A percentile compares a stretch with the other conserved stretches of the same genome.
Evolutionary conservation across 306 rosid species (phyloP).

Genomic region (Senna tora): DNA sequence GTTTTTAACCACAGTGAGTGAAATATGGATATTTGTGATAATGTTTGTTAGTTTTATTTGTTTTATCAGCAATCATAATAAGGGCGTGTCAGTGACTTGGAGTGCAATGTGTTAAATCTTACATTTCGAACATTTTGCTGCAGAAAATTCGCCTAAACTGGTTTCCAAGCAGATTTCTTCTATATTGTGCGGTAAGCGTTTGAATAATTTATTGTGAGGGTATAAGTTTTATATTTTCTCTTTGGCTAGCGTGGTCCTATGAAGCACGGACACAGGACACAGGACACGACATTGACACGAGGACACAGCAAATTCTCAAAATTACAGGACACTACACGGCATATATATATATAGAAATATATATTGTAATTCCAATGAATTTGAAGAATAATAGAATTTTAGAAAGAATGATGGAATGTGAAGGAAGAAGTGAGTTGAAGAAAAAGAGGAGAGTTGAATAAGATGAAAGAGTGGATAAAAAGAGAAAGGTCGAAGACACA

Average conservation of each 20-base stretch:
- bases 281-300: no score
- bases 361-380: no score
- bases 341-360: no score
- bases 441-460: no score
- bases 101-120: conserved; percentile 6
- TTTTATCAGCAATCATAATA: background rate
- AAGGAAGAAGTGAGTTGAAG: no score
- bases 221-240: background rate
- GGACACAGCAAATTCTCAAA: no score
- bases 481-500: no score
- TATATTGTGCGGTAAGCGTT: conserved; percentile 59
- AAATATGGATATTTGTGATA: conserved; percentile 5
- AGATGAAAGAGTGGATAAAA: no score
- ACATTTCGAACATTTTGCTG: conserved; percentile 42
- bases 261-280: no score
- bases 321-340: no score
- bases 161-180: conserved; percentile 37
- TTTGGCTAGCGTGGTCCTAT: conserved; percentile 1
- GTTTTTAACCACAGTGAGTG: conserved; percentile 7
- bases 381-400: no score
- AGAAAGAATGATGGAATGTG: no score
- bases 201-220: conserved; percentile 43
- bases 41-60: conserved; percentile 17
- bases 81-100: background rate
- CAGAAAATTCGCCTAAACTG: conserved; percentile 46